These are phyloP conservation scores for Wickerhamomyces mucosus DNA, from an alignment of 805 yeast species.

Conservation along the genomic window DNA sequence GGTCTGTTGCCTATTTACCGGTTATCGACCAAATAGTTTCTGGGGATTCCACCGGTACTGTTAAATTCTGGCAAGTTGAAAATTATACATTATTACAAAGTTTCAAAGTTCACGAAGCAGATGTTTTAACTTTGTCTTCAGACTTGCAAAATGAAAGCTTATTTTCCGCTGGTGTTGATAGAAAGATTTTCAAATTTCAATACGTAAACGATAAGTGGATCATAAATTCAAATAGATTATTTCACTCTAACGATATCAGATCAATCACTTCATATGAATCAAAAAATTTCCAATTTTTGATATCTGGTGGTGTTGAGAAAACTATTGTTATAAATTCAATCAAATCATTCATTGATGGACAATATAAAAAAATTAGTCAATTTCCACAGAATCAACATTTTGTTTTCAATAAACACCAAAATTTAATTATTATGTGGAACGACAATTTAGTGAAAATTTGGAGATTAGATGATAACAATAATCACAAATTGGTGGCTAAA, in stretches of 20 bases:
- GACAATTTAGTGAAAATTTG: constrained; percentile 78
- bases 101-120: constrained; percentile 83
- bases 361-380: constrained; percentile 59
- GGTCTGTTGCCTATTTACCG: constrained; percentile 70
- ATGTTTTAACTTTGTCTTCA: constrained; percentile 63
- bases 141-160: constrained; percentile 54
- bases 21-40: constrained; percentile 68
- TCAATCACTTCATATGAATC: constrained; percentile 64
- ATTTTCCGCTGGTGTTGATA: constrained; percentile 88
- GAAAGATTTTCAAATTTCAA: constrained; percentile 70
- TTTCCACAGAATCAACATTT: constrained; percentile 49
- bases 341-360: constrained; percentile 58
- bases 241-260: constrained; percentile 83
- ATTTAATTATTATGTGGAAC: constrained; percentile 66
- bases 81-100: constrained; percentile 72
- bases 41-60: constrained; percentile 93
- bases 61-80: constrained; percentile 86
- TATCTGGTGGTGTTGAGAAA: constrained; percentile 80
- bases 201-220: constrained; percentile 56
- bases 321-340: constrained; percentile 54
- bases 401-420: constrained; percentile 34
- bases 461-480: constrained; percentile 37
- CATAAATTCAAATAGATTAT: constrained; percentile 60
- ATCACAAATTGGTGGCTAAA: constrained; percentile 49
- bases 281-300: constrained; percentile 54